Evolutionary conservation across 2,329 filamentous ascomycete species (phyloP), one percentile per base, ranked within the genome.

Genomic region (Ophiostoma piceae): DNA sequence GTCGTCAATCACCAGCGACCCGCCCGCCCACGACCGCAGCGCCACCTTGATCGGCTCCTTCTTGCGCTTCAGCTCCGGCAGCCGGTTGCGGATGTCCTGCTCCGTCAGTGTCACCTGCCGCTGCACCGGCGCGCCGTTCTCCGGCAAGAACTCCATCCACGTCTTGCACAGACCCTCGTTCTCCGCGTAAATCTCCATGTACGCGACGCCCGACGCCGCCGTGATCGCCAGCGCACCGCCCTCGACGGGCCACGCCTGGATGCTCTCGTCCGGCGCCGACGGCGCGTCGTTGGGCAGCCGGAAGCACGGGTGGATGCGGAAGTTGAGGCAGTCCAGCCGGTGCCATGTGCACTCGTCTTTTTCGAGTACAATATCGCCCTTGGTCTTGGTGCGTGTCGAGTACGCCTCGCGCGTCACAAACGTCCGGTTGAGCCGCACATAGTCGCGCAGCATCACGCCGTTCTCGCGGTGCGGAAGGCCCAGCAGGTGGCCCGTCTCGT

Each of bases 291-390:
- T 90, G 0, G 94, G 92, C 68, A 96, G 85, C 69, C 89, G 85
- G 82, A 99, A 98, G 77, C 92, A 93, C 3, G 94, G 92, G 76
- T 99, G 95, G 74, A 89, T 90, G 73, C 93, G 89, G 81, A 97
- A 97, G 54, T 93, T 91, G 68, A 99, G 83, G 69, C 88, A 88
- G 78, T 98, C 95, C 7, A 98, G 84, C 71, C 94, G 87, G 79
- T 97, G 94, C 94, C 94, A 98, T 35, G 84, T 84, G 78, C 94
- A 97, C 79, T 98, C 95, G 74, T 97, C 92, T 66, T 88, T 86
- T 41, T 87, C 87, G 62, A 90, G 78, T 60, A 93, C 90, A 7
- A 92, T 79, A 3, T 90, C 90, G 2, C 94, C 94, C 75, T 91
- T 92, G 62, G 90, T 89, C 77, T 92, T 92, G 1, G 92, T 97